Evolutionary conservation across 495 filamentous ascomycete genomes (phyloP).

Genomic region (Aspergillus funiculosus): DNA sequence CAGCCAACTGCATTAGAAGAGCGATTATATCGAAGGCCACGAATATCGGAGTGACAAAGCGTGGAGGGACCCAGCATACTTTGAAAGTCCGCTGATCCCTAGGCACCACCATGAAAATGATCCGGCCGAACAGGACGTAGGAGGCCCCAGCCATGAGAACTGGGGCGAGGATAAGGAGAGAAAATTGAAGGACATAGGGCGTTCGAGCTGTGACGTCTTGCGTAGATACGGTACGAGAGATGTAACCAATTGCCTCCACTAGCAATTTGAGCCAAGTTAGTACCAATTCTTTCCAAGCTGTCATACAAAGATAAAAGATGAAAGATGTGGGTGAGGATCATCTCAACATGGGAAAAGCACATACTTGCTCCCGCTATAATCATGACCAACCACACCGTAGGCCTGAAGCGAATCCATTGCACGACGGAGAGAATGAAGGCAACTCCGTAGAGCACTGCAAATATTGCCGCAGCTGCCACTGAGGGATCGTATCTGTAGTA

Average conservation of each 20-base stretch:
- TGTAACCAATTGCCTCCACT: slow-evolving; percentile 47
- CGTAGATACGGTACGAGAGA: slow-evolving; percentile 31
- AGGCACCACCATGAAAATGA: slow-evolving; percentile 40
- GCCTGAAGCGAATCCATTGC: slow-evolving; percentile 37
- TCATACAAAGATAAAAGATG: not conserved
- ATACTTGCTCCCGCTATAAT: slow-evolving; percentile 40
- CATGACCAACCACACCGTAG: slow-evolving; percentile 44
- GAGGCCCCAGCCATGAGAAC: slow-evolving; percentile 50
- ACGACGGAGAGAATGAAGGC: slow-evolving; percentile 31
- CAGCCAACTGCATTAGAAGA: slow-evolving; percentile 25
- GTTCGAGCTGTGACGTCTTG: slow-evolving; percentile 26
- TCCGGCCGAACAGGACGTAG: slow-evolving; percentile 49
- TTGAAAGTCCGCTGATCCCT: slow-evolving; percentile 29
- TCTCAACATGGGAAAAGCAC: slow-evolving; percentile 6
- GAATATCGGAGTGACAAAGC: slow-evolving; percentile 31
- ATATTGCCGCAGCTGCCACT: slow-evolving; percentile 41
- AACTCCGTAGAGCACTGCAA: slow-evolving; percentile 43
- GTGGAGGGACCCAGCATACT: slow-evolving; percentile 40
- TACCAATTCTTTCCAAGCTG: too few relatives aligned
- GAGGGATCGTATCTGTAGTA: slow-evolving; percentile 49
- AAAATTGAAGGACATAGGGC: slow-evolving; percentile 31
- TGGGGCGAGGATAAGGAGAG: slow-evolving; percentile 33
- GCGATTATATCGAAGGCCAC: slow-evolving; percentile 31
- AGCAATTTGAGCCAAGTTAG: too few relatives aligned
- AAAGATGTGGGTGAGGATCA: not conserved